These are phyloP conservation scores for Dactylellina leptospora DNA, from an alignment of 2,329 filamentous ascomycete genomes.

Conservation along the genomic window DNA sequence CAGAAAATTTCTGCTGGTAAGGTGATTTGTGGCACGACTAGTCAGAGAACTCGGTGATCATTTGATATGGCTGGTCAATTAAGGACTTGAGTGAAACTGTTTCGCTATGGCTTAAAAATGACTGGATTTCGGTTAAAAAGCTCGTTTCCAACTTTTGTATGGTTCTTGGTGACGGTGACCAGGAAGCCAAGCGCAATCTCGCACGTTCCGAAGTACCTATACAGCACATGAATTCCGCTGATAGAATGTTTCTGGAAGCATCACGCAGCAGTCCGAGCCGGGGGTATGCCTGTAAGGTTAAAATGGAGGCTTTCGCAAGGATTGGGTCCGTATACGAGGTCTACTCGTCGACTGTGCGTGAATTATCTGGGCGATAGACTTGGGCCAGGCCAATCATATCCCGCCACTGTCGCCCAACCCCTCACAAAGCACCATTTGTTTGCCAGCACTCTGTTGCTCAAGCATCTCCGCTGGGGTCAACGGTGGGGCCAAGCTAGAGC, in stretches of 20 bases:
- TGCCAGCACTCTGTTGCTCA: too few relatives aligned
- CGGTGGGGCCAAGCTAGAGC: constrained; percentile 23
- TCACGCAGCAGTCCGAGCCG: constrained; percentile 15
- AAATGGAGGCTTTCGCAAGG: constrained; percentile 39
- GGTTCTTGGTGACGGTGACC: constrained; percentile 22
- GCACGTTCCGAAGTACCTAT: constrained; percentile 2
- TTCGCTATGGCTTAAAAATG: constrained; percentile 28
- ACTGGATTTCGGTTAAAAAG: constrained; percentile 51
- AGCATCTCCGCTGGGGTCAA: constrained; percentile 6
- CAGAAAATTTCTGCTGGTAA: not conserved
- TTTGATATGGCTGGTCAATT: not conserved
- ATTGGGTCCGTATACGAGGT: constrained; percentile 48
- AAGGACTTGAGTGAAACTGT: constrained; percentile 19
- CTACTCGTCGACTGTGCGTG: constrained; percentile 26
- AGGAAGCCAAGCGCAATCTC: constrained; percentile 23
- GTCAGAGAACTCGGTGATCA: not conserved
- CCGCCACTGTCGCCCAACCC: constrained; percentile 11
- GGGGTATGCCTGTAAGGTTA: constrained; percentile 48
- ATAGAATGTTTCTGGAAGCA: constrained; percentile 46
- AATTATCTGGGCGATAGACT: constrained; percentile 21
- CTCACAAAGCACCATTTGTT: constrained; percentile 3
- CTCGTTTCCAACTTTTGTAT: constrained; percentile 43
- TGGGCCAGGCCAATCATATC: constrained; percentile 23
- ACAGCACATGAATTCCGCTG: constrained; percentile 10
- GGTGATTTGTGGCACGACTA: not conserved